These are phyloP conservation scores for Amanita rubescens DNA, from an alignment of 768 basidiomycete species.

Conservation along the genomic window DNA sequence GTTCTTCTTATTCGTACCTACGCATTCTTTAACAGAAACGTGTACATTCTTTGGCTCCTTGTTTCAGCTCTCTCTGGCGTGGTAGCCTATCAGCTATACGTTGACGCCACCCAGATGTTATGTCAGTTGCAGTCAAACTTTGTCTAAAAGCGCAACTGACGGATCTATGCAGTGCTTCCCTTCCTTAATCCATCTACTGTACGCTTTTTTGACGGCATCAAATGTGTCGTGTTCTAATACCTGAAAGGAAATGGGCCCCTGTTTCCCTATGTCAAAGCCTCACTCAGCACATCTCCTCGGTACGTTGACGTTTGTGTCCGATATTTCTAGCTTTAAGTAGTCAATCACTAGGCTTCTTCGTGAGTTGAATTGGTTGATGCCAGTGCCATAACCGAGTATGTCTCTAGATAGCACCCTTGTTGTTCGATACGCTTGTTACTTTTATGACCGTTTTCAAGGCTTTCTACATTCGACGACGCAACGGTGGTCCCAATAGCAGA, in stretches of 20 bases:
- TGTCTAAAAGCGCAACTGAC: constrained; percentile 4
- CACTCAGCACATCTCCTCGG: constrained; percentile 79
- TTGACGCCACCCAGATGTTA: constrained; percentile 71
- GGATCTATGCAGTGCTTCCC: constrained; percentile 41
- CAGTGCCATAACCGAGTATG: background rate
- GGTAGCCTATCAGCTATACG: constrained; percentile 76
- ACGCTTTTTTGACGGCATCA: constrained; percentile 16
- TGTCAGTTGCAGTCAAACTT: constrained; percentile 32
- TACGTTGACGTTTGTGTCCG: constrained; percentile 24
- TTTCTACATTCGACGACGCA: constrained; percentile 65
- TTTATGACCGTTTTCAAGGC: constrained; percentile 78
- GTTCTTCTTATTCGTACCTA: constrained; percentile 80
- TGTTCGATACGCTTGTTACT: constrained; percentile 76
- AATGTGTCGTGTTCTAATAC: background rate
- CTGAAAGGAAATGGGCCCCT: constrained; percentile 50
- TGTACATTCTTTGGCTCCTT: constrained; percentile 56
- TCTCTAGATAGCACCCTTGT: constrained; percentile 67
- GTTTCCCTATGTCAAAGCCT: constrained; percentile 75
- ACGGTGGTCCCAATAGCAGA: constrained; percentile 68
- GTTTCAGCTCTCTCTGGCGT: constrained; percentile 63
- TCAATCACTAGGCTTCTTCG: constrained; percentile 43
- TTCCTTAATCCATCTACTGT: constrained; percentile 61
- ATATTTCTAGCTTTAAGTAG: constrained; percentile 7
- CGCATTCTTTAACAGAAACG: constrained; percentile 78
- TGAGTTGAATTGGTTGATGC: constrained; percentile 25